A percentile compares a stretch with the other conserved stretches of the same genome.
phyloP scores from a whole-genome alignment of 2,329 filamentous ascomycete genomes.

The Microdochium paspali region DNA sequence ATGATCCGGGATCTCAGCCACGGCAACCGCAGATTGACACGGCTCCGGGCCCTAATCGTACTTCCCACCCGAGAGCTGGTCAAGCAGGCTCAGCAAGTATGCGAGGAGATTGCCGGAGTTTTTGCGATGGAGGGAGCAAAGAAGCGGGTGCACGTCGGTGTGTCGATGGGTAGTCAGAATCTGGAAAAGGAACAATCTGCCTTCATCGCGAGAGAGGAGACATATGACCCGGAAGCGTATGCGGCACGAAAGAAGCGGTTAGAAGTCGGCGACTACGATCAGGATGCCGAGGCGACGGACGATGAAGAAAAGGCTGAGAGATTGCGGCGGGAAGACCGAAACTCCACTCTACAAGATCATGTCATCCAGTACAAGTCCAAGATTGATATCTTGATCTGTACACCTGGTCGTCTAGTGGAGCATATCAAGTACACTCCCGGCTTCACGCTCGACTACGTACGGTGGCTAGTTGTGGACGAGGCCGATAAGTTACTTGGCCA shows the following conservation, averaged over 20 bases:
- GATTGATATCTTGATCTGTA: conserved; percentile 83
- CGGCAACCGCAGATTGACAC: conserved; percentile 42
- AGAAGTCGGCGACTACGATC: conserved; percentile 25
- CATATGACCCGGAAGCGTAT: conserved; percentile 58
- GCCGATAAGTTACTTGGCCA: conserved; percentile 87
- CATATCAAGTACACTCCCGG: conserved; percentile 78
- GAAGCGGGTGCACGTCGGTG: conserved; percentile 62
- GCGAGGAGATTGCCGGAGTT: conserved; percentile 61
- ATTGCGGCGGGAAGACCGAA: conserved; percentile 15
- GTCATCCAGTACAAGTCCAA: conserved; percentile 58
- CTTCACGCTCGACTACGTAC: conserved; percentile 67
- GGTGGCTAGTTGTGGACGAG: conserved; percentile 89
- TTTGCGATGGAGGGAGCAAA: conserved; percentile 48
- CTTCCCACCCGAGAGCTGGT: conserved; percentile 89
- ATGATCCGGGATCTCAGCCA: conserved; percentile 68
- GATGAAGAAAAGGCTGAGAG: conserved; percentile 17
- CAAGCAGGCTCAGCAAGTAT: conserved; percentile 71
- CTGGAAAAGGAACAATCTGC: conserved; percentile 54
- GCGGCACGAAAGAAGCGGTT: conserved; percentile 24
- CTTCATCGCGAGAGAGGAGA: conserved; percentile 29
- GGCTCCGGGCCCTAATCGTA: conserved; percentile 71
- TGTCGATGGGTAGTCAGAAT: conserved; percentile 72
- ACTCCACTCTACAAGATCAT: conserved; percentile 44
- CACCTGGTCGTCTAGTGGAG: conserved; percentile 84
- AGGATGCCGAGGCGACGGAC: conserved; percentile 21